Conservation (phyloP, 2,329 filamentous ascomycete genomes). For the Colletotrichum magnum region DNA sequence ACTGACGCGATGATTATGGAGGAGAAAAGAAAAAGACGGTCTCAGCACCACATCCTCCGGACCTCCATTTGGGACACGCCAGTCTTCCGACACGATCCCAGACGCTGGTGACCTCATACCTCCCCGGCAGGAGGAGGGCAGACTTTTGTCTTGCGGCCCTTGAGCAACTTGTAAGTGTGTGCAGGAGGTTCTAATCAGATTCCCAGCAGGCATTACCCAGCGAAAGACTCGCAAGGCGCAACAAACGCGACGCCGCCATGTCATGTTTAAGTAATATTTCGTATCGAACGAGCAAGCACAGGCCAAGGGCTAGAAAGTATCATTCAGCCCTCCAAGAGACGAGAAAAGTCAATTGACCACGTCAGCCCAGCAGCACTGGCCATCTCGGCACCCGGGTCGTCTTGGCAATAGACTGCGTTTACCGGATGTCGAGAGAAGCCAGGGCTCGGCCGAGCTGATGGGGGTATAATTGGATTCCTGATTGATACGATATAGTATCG, state of each 20-base stretch:
- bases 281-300: constrained; percentile 7
- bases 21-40: too few species aligned
- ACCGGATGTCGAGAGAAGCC: too few species aligned
- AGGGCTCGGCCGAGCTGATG: too few species aligned
- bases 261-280: constrained; percentile 28
- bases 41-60: background rate
- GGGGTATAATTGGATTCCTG: too few species aligned
- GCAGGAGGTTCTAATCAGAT: constrained; percentile 4
- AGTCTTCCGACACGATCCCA: constrained; percentile 15
- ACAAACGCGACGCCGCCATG: constrained; percentile 11
- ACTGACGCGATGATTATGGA: background rate
- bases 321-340: constrained; percentile 20
- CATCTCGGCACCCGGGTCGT: constrained; percentile 6
- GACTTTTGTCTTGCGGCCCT: constrained; percentile 10
- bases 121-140: background rate
- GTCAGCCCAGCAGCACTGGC: constrained; percentile 20
- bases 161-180: background rate
- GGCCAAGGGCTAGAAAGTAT: constrained; percentile 26
- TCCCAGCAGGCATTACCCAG: constrained; percentile 31
- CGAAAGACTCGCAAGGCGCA: background rate
- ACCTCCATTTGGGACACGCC: background rate
- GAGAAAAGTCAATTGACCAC: constrained; percentile 34
- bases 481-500: too few species aligned
- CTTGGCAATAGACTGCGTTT: constrained; percentile 20
- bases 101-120: constrained; percentile 26